Conservation (phyloP, 345 rosid species). For the Mallotus nudiflorus region DNA sequence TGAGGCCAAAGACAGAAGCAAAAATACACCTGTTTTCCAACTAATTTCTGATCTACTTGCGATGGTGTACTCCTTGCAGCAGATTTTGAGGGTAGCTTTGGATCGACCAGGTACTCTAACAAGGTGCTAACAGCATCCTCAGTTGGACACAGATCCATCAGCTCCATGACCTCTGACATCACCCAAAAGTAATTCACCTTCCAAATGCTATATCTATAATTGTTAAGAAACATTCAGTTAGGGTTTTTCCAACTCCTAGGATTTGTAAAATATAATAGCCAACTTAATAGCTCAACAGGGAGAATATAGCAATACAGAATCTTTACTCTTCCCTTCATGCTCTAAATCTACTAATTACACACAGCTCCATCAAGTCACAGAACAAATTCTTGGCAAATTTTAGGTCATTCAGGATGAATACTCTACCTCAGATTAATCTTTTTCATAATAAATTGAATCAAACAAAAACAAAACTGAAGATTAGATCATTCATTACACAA, state of each 20-base stretch:
- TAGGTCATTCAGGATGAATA: neutral
- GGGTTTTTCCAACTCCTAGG: neutral
- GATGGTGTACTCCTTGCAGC: conserved; percentile 39
- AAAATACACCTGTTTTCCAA: conserved; percentile 66
- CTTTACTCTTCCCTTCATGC: neutral
- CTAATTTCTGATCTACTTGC: conserved; percentile 38
- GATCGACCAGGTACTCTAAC: conserved; percentile 65
- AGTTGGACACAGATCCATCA: conserved; percentile 47
- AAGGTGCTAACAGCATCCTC: conserved; percentile 67
- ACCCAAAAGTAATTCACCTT: neutral
- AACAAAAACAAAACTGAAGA: no score
- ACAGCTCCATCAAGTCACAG: neutral
- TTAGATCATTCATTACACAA: neutral
- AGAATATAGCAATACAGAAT: neutral
- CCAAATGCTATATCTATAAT: conserved; percentile 2
- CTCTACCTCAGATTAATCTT: neutral
- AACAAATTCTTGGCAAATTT: neutral
- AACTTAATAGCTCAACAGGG: neutral
- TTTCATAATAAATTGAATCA: neutral
- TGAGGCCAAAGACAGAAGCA: neutral
- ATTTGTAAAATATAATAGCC: neutral
- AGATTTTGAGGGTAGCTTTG: conserved; percentile 53
- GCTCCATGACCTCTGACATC: conserved; percentile 20
- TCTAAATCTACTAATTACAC: neutral
- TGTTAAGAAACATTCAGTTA: neutral